Evolutionary conservation across 2,329 filamentous ascomycete species (phyloP).

Genomic region (Aspergillus chevalieri): DNA sequence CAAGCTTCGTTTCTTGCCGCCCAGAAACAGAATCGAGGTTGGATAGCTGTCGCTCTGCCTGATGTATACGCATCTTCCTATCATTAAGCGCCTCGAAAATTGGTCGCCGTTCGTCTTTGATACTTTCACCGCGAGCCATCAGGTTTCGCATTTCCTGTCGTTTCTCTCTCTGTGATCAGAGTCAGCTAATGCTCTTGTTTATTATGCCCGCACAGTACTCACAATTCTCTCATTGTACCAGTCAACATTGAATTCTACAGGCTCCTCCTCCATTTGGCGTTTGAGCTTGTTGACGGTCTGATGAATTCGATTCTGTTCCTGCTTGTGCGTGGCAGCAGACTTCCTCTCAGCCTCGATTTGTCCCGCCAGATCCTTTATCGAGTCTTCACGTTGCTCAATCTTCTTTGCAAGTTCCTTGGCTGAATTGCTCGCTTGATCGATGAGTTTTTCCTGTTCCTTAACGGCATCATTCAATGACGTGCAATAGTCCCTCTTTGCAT

Average conservation of each 20-base stretch:
- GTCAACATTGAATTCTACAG: conserved; percentile 61
- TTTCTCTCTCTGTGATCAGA: conserved; percentile 50
- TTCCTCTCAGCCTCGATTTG: conserved; percentile 49
- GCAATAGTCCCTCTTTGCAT: conserved; percentile 62
- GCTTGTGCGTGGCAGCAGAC: conserved; percentile 46
- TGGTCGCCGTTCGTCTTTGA: conserved; percentile 32
- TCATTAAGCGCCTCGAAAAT: conserved; percentile 30
- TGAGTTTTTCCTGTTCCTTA: conserved; percentile 47
- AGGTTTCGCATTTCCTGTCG: conserved; percentile 32
- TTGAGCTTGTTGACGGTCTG: conserved; percentile 59
- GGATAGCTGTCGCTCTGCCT: conserved; percentile 47
- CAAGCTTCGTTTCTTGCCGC: conserved; percentile 63
- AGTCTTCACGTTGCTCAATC: conserved; percentile 34
- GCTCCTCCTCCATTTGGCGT: conserved; percentile 55
- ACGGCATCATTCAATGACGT: conserved; percentile 51
- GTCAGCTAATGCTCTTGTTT: conserved; percentile 18
- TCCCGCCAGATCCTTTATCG: conserved; percentile 30
- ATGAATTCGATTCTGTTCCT: conserved; percentile 47
- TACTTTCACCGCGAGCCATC: conserved; percentile 34
- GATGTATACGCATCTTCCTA: conserved; percentile 31
- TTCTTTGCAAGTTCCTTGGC: conserved; percentile 36
- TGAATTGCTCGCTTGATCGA: conserved; percentile 51
- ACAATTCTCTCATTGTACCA: conserved; percentile 70
- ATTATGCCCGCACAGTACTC: conserved; percentile 27
- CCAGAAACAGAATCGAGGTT: conserved; percentile 68